Percentiles rank a stretch among this genome's conserved stretches.
phyloP scores from a whole-genome alignment of 2,329 filamentous ascomycete species.

The Phaeophleospora eucalypticola region DNA sequence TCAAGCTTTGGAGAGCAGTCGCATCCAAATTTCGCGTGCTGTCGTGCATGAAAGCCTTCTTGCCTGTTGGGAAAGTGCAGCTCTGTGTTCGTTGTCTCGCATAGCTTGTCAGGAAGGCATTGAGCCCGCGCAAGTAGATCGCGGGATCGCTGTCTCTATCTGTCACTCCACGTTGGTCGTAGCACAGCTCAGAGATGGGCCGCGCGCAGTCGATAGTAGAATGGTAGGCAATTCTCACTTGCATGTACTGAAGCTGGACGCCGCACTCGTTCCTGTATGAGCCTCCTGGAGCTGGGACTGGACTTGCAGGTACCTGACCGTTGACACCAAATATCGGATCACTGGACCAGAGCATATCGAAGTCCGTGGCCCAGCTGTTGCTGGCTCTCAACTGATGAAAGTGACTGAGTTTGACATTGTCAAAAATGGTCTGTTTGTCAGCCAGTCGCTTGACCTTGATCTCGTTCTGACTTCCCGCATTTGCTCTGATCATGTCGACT shows the following conservation, averaged over 20 bases:
- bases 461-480: neutral
- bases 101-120: constrained; percentile 14
- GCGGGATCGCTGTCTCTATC: constrained; percentile 1
- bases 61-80: no score
- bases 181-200: neutral
- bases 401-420: neutral
- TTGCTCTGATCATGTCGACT: neutral
- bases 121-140: constrained; percentile 10
- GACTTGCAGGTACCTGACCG: no score
- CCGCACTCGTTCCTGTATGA: constrained; percentile 8
- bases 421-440: no score
- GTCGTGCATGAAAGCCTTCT: no score
- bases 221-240: neutral
- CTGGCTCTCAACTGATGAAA: no score
- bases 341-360: constrained; percentile 17
- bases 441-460: no score
- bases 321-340: neutral
- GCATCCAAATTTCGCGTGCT: no score
- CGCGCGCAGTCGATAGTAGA: neutral
- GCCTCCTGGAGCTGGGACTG: no score
- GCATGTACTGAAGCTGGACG: neutral
- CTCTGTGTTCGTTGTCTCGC: no score
- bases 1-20: no score
- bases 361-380: constrained; percentile 19
- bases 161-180: neutral